Evolutionary conservation across 257 asterid species (phyloP), one percentile per base, ranked within the genome.

Genomic region (Solanum clarkiae): DNA sequence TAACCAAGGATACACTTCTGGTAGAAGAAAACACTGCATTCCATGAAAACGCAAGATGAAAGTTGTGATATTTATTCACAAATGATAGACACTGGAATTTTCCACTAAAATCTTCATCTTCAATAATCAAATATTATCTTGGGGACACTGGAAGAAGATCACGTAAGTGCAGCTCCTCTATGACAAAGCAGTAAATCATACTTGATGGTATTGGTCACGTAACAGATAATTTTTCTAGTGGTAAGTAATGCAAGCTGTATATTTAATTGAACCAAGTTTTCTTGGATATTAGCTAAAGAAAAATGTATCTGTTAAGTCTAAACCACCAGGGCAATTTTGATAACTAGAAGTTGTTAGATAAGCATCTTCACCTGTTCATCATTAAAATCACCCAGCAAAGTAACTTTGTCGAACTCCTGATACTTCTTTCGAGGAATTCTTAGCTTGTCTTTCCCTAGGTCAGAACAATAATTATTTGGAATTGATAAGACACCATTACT

Each of bases 401-500:
- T 88, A 89, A 87, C 87, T 84, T 89, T 91, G 88, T 91, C 94
- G 20, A 88, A 86, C 32, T 88, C 92, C 62, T 86, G 88, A 84
- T 88, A 89, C 85, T 88, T 90, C 88, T 89, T 90, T 75, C 71
- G 62, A 24, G 90, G 88, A 85, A 82, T 90, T 90, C 90, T 88
- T 80, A 55, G 84, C 81, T 85, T 87, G 85, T 86, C 72, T 54
- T 84, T 89, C 85, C 88, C 91, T 87, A 84, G 88, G 65, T 86
- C 92, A 26, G 91, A 81, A 82, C 77, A 62, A 85, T 89, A 91
- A 83, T 87, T 92, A 83, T 89, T 92, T 49, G 93, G 85, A 57
- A 51, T 84, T 69, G 94, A 89, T 60, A 91, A 87, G 82, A 88
- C 88, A 84, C 99, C 99, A 90, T 95, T 95, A 85, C 93, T 97